Percentiles rank a stretch among this genome's conserved stretches.
These are phyloP conservation scores for Amanita thiersii DNA, from an alignment of 768 basidiomycete genomes.

Conservation along the genomic window DNA sequence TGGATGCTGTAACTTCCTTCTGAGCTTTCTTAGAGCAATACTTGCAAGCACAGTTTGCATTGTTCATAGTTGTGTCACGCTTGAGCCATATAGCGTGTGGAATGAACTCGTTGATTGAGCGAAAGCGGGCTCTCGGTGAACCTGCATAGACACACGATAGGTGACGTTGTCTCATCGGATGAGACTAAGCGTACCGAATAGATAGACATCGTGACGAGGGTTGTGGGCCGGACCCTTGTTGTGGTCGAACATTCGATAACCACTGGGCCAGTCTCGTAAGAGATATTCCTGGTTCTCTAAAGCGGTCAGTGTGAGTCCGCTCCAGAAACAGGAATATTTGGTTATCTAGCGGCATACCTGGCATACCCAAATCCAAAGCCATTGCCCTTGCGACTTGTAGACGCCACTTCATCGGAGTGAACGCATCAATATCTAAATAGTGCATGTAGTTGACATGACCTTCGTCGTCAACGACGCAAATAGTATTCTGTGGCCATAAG, in stretches of 20 bases:
- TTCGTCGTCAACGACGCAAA: conserved; percentile 41
- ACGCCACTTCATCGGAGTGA: conserved; percentile 53
- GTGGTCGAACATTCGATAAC: conserved; percentile 70
- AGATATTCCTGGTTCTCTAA: conserved; percentile 41
- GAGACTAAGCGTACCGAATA: conserved; percentile 47
- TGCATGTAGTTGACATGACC: conserved; percentile 71
- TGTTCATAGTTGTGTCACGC: conserved; percentile 38
- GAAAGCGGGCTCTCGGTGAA: conserved; percentile 45
- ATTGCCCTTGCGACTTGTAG: conserved; percentile 31
- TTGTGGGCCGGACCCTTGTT: conserved; percentile 48
- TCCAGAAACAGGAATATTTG: conserved; percentile 1
- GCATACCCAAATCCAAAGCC: conserved; percentile 34
- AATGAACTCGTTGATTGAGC: conserved; percentile 79
- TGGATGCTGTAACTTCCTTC: conserved; percentile 52
- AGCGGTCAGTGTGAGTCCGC: background rate
- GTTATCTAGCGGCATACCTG: conserved; percentile 32
- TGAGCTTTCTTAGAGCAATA: conserved; percentile 69
- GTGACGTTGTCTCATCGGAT: background rate
- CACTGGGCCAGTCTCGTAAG: conserved; percentile 54
- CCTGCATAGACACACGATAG: conserved; percentile 25
- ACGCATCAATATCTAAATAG: conserved; percentile 40
- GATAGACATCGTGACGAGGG: conserved; percentile 71
- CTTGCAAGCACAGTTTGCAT: conserved; percentile 59
- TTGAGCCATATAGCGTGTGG: conserved; percentile 81
- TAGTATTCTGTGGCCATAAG: conserved; percentile 53